These are phyloP conservation scores for Xylariaceae sp. DNA, from an alignment of 2,329 filamentous ascomycete genomes.

Conservation along the genomic window DNA sequence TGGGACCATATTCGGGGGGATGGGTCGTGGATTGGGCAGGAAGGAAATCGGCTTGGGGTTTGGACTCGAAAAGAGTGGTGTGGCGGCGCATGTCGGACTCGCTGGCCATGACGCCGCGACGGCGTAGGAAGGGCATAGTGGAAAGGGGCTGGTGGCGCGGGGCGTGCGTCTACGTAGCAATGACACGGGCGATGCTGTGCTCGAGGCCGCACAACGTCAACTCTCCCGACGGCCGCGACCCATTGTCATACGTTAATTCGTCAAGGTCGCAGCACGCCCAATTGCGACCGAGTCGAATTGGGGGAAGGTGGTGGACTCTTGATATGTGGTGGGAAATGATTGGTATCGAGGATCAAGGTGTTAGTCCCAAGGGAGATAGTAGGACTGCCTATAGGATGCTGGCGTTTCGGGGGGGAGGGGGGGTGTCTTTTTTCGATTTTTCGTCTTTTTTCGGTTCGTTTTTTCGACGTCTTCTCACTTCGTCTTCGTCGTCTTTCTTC, in stretches of 20 bases:
- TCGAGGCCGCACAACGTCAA: conserved; percentile 28
- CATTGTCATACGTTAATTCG: conserved; percentile 24
- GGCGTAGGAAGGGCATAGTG: conserved; percentile 57
- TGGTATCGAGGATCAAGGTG: conserved; percentile 1
- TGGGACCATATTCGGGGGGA: conserved; percentile 14
- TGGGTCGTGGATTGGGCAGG: conserved; percentile 16
- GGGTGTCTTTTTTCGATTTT: neutral
- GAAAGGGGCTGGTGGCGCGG: conserved; percentile 8
- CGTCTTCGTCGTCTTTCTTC: neutral
- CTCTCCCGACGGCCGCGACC: conserved; percentile 24
- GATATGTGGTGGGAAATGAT: neutral
- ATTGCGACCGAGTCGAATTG: conserved; percentile 6
- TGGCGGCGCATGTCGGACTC: conserved; percentile 55
- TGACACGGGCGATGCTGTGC: conserved; percentile 20
- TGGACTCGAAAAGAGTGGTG: conserved; percentile 35
- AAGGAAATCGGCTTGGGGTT: conserved; percentile 22
- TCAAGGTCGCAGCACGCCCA: conserved; percentile 12
- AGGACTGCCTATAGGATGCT: neutral
- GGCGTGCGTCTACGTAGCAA: conserved; percentile 14
- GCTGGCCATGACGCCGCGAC: conserved; percentile 55
- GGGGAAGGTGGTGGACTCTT: neutral
- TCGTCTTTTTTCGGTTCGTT: neutral
- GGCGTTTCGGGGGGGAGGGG: neutral
- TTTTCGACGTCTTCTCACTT: neutral
- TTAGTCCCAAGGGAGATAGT: neutral